phyloP scores from a whole-genome alignment of 106 monocot genomes.

The Posidonia australis region DNA sequence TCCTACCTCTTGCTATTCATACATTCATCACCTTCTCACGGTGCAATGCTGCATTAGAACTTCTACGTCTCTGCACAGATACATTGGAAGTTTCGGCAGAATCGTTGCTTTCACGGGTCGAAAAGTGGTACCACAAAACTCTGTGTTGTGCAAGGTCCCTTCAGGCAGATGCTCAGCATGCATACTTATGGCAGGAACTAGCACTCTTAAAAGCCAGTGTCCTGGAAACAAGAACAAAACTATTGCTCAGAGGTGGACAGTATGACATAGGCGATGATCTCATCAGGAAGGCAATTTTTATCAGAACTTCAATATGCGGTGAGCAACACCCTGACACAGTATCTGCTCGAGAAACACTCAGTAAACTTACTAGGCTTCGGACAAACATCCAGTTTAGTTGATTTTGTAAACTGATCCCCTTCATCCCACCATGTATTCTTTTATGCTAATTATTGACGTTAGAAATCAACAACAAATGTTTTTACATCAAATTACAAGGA shows the following conservation, averaged over 20 bases:
- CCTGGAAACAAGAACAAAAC: conserved; percentile 70
- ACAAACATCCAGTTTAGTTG: conserved; percentile 42
- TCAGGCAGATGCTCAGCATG: conserved; percentile 30
- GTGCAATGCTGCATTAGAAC: conserved; percentile 69
- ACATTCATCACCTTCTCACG: conserved; percentile 69
- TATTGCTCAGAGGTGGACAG: conserved; percentile 70
- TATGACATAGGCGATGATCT: conserved; percentile 69
- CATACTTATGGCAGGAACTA: conserved; percentile 67
- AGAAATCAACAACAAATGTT: too few relatives aligned
- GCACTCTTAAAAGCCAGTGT: conserved; percentile 57
- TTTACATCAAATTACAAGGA: too few relatives aligned
- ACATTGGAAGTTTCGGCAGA: conserved; percentile 31
- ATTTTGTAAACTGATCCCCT: conserved; percentile 15
- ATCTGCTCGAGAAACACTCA: conserved; percentile 64
- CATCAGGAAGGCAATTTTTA: conserved; percentile 72
- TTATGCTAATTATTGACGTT: too few relatives aligned
- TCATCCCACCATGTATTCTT: conserved; percentile 30
- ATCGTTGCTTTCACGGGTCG: conserved; percentile 45
- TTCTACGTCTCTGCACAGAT: conserved; percentile 54
- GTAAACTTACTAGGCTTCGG: conserved; percentile 79
- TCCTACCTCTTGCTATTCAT: conserved; percentile 65
- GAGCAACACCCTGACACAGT: conserved; percentile 81
- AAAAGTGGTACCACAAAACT: conserved; percentile 47
- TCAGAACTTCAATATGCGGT: conserved; percentile 67
- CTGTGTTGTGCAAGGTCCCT: conserved; percentile 27